phyloP scores from a whole-genome alignment of 768 basidiomycete genomes.

The Rhodotorula babjevae region DNA sequence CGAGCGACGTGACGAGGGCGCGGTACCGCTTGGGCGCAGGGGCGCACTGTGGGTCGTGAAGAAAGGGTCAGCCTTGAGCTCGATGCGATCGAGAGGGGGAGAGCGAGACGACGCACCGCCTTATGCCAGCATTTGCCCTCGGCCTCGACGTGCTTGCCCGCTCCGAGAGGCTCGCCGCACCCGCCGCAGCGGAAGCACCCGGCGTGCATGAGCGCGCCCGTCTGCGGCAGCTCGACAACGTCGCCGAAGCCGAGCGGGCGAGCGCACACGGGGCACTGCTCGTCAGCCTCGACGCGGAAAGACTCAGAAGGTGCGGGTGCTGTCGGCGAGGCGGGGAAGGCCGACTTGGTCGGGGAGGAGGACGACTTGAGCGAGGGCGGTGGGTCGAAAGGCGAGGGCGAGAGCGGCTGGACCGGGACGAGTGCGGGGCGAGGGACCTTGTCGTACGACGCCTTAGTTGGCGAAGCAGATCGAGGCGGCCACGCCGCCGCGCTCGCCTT shows the following conservation, averaged over 20 bases:
- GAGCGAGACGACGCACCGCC: background rate
- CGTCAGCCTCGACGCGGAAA: background rate
- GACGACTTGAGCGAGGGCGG: background rate
- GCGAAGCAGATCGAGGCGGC: background rate
- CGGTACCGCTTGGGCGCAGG: conserved; percentile 19
- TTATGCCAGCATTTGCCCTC: conserved; percentile 22
- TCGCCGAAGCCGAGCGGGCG: conserved; percentile 28
- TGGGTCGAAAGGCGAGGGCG: background rate
- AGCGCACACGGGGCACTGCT: conserved; percentile 8
- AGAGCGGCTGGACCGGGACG: background rate
- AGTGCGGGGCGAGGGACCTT: background rate
- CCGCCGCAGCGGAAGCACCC: conserved; percentile 29
- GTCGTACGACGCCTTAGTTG: background rate
- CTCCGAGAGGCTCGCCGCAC: conserved; percentile 7
- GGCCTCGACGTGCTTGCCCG: conserved; percentile 14
- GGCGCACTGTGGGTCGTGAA: conserved; percentile 12
- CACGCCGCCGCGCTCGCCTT: background rate
- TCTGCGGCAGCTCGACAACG: conserved; percentile 15
- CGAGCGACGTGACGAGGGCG: conserved; percentile 27
- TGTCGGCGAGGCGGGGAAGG: background rate
- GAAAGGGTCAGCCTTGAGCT: background rate
- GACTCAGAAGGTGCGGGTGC: background rate
- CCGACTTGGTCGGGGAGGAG: background rate
- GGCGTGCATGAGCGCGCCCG: conserved; percentile 11
- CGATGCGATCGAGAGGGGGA: too few relatives aligned